A percentile compares a stretch with the other conserved stretches of the same genome.
Evolutionary conservation across 1,284 basidiomycete species (phyloP).

Genomic region (Rhodofomes roseus): DNA sequence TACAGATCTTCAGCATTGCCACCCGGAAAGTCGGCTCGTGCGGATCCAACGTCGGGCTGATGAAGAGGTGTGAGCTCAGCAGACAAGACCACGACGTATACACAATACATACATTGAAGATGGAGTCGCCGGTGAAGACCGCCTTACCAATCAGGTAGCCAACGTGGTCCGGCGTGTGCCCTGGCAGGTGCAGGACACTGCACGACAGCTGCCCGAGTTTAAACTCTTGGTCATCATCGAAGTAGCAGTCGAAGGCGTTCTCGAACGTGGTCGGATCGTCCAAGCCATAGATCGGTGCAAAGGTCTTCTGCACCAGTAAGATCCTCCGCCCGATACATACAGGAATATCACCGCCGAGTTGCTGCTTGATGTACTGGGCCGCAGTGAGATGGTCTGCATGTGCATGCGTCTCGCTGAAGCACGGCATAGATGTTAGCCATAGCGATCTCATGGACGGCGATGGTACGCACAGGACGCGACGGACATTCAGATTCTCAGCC

Average conservation of each 20-base stretch:
- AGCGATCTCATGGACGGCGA: not conserved
- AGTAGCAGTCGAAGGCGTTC: conserved; percentile 32
- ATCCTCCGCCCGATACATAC: conserved; percentile 38
- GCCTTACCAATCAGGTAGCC: conserved; percentile 37
- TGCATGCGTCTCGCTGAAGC: conserved; percentile 36
- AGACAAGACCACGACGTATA: not conserved
- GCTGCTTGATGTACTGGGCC: conserved; percentile 34
- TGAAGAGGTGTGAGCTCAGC: not conserved
- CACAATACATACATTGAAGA: conserved; percentile 33
- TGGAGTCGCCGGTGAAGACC: conserved; percentile 39
- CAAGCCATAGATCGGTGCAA: conserved; percentile 34
- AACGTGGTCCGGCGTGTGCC: conserved; percentile 37
- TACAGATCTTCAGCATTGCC: conserved; percentile 36
- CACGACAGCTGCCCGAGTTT: conserved; percentile 30
- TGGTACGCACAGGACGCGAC: conserved; percentile 32
- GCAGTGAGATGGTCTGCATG: conserved; percentile 41
- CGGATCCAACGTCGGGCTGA: conserved; percentile 39
- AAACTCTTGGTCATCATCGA: conserved; percentile 36
- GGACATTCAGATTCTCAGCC: conserved; percentile 28
- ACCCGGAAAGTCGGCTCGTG: conserved; percentile 39
- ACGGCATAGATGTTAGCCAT: not conserved
- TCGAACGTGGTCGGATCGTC: conserved; percentile 22
- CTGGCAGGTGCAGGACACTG: conserved; percentile 34
- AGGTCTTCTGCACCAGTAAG: conserved; percentile 33
- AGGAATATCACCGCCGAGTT: conserved; percentile 26